Conservation (phyloP, 164 flowering plant species). For the Nelumbo lutea region DNA sequence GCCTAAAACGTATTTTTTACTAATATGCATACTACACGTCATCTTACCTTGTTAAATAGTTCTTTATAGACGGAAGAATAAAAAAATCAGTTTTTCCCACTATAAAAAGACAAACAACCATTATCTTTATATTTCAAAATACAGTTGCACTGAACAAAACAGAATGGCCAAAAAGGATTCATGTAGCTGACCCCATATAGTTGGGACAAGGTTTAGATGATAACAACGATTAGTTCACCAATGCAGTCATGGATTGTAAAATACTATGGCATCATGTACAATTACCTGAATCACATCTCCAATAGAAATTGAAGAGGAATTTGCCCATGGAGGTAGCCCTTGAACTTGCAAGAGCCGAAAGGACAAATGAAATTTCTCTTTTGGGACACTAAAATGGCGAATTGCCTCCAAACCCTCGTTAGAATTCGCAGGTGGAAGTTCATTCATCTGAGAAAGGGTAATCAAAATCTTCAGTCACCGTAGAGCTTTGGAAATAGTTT, state of each 20-base stretch:
- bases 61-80: too few species aligned
- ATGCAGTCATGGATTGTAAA: neutral
- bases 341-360: slow-evolving; percentile 74
- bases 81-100: too few species aligned
- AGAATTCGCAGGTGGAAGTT: neutral
- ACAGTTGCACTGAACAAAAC: too few species aligned
- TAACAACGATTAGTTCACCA: neutral
- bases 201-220: too few species aligned
- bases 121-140: too few species aligned
- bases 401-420: slow-evolving; percentile 40
- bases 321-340: slow-evolving; percentile 91
- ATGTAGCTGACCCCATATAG: too few species aligned
- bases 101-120: too few species aligned
- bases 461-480: slow-evolving; percentile 7
- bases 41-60: too few species aligned
- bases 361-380: slow-evolving; percentile 47
- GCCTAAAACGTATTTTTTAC: too few species aligned
- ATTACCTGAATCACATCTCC: slow-evolving; percentile 78
- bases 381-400: slow-evolving; percentile 42
- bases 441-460: slow-evolving; percentile 13
- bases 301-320: slow-evolving; percentile 72
- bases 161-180: too few species aligned
- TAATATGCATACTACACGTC: too few species aligned
- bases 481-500: slow-evolving; percentile 9
- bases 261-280: neutral